phyloP scores from a whole-genome alignment of 2,329 filamentous ascomycete species.

The Didymella exigua region DNA sequence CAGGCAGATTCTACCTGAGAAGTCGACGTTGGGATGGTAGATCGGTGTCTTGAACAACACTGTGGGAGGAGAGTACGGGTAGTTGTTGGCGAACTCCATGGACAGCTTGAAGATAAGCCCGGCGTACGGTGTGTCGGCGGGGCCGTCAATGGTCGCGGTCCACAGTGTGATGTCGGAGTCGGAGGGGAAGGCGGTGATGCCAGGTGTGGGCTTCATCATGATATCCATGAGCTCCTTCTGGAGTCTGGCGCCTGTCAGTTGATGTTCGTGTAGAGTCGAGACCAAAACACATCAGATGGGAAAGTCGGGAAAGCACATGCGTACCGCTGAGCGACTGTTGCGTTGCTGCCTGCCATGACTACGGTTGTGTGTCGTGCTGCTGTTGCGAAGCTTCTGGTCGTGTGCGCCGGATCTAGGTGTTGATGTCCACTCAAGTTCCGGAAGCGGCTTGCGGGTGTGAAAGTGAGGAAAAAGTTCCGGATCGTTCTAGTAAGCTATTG shows the following conservation, averaged over 20 bases:
- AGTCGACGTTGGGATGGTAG: constrained; percentile 98
- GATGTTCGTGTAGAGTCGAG: not conserved
- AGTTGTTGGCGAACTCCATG: constrained; percentile 88
- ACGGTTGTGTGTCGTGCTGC: constrained; percentile 3
- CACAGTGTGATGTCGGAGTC: constrained; percentile 85
- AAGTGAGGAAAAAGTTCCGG: not conserved
- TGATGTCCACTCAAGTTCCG: not conserved
- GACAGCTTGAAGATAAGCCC: constrained; percentile 88
- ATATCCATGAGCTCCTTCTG: constrained; percentile 98
- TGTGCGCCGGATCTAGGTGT: constrained; percentile 5
- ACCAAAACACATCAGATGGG: constrained; percentile 46
- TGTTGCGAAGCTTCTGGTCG: not conserved
- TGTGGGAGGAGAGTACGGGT: constrained; percentile 87
- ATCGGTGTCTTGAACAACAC: constrained; percentile 98
- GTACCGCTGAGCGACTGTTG: constrained; percentile 57
- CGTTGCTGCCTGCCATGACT: constrained; percentile 46
- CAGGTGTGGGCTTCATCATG: constrained; percentile 92
- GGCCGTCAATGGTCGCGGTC: constrained; percentile 92
- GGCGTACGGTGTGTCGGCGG: constrained; percentile 88
- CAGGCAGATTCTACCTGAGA: constrained; percentile 93
- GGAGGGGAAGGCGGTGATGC: constrained; percentile 92
- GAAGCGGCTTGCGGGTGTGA: not conserved
- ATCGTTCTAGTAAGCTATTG: too few relatives aligned
- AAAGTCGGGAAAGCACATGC: constrained; percentile 8
- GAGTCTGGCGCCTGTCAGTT: constrained; percentile 62